Evolutionary conservation across 176 grass and related monocot species (phyloP), one percentile per base, ranked within the genome.

Genomic region (Oryza australiensis): DNA sequence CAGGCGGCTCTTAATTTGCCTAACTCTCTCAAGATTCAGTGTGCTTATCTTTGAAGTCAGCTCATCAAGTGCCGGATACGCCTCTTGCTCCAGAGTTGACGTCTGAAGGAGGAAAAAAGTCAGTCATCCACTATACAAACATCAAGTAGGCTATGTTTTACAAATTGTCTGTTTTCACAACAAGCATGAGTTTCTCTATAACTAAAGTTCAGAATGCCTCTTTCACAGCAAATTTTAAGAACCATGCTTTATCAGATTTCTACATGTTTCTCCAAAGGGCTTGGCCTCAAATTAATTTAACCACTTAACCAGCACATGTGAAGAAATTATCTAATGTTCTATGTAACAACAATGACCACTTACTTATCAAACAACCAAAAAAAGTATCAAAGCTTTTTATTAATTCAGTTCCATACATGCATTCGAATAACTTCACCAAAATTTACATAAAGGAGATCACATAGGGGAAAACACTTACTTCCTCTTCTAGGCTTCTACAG

Each of bases 1-100:
- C 82, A 98, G 86, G 10, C 92, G 90, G 42, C 95, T 94, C 86
- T 98, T 98, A 77, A 98, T 94, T 93, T 98, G 95, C 86, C 95
- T 93, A 73, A 94, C 95, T 23, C 92, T 78, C 82, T 98, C 92
- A 78, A 98, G 92, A 72, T 98, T 98, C 35, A 98, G 73, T 75
- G 95, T 98, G 67, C 95, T 98, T 72, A 98, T 98, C 87, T 98
- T 98, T 45, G 95, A 98, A 89, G 95, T 98, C 67, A 98, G 83
- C 83, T 98, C 95, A 91, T 94, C 95, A 35, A 98, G 82, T 32
- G 95, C 95, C 73, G 95, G 95, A 91, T 98, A 98, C 65, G 95
- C 95, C 81, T 98, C 95, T 93, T 98, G 78, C 84, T 98, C 95
- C 74, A 98, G 67, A 80, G 90, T 87, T 64, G 79, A 77, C 14